phyloP scores from a whole-genome alignment of 2,329 filamentous ascomycete genomes.

The Xylaria polymorpha region DNA sequence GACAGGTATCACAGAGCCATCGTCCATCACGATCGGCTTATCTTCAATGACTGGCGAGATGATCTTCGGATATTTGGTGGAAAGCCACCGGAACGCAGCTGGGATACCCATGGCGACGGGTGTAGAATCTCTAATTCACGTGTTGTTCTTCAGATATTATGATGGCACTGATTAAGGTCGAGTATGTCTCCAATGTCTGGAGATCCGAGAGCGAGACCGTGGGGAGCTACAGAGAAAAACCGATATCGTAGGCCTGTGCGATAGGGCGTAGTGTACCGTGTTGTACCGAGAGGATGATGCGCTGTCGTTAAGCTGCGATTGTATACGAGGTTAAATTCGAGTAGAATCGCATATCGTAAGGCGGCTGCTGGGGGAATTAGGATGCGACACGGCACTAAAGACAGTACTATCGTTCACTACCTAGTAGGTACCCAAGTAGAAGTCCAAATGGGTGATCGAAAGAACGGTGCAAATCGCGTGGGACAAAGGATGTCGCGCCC shows the following conservation, averaged over 20 bases:
- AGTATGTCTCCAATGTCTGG: conserved; percentile 10
- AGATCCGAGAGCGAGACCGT: not conserved
- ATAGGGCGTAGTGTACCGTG: not conserved
- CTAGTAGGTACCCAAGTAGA: not conserved
- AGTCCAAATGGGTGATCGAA: not conserved
- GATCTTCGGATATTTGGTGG: conserved; percentile 97
- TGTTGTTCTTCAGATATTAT: conserved; percentile 21
- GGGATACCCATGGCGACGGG: conserved; percentile 83
- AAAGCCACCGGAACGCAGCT: conserved; percentile 95
- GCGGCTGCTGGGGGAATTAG: not conserved
- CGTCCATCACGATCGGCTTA: conserved; percentile 78
- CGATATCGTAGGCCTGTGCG: conserved; percentile 1
- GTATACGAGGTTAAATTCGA: not conserved
- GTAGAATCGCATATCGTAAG: conserved; percentile 4
- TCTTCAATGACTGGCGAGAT: conserved; percentile 92
- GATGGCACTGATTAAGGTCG: conserved; percentile 11
- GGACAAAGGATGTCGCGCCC: conserved; percentile 25
- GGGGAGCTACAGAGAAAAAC: not conserved
- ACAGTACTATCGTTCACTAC: conserved; percentile 3
- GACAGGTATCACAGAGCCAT: conserved; percentile 85
- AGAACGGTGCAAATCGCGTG: not conserved
- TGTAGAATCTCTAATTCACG: not conserved
- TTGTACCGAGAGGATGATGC: not conserved
- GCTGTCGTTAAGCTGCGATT: not conserved
- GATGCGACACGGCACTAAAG: conserved; percentile 20